Evolutionary conservation across 2,329 filamentous ascomycete species (phyloP).

Genomic region (Hypomyces perniciosus): DNA sequence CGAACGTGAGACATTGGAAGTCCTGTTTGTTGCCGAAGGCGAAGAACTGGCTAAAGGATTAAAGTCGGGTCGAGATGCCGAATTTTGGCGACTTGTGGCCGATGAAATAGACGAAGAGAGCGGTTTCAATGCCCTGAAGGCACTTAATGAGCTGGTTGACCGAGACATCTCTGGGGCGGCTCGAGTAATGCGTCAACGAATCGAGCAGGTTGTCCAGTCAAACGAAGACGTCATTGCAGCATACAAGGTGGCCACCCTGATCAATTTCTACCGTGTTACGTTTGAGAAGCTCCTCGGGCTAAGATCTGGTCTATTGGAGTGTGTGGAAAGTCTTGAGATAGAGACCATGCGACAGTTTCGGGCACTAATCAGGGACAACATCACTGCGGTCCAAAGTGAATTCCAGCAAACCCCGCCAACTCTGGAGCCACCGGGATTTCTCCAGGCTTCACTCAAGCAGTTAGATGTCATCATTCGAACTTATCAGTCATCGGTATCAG

Average conservation of each 20-base stretch:
- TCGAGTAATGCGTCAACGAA: constrained; percentile 77
- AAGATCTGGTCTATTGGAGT: constrained; percentile 62
- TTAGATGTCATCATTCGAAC: constrained; percentile 75
- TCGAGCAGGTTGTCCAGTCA: constrained; percentile 86
- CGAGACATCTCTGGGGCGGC: constrained; percentile 76
- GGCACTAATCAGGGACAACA: constrained; percentile 71
- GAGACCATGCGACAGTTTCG: constrained; percentile 80
- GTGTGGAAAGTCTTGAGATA: constrained; percentile 62
- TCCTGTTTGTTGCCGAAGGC: constrained; percentile 84
- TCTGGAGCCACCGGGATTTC: constrained; percentile 70
- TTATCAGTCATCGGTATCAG: constrained; percentile 73
- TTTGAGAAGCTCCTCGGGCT: constrained; percentile 73
- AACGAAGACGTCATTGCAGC: constrained; percentile 85
- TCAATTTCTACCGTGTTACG: constrained; percentile 82
- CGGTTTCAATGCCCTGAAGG: constrained; percentile 73
- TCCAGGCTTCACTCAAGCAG: constrained; percentile 73
- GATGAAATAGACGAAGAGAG: constrained; percentile 51
- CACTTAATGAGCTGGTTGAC: constrained; percentile 80
- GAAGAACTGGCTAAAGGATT: constrained; percentile 82
- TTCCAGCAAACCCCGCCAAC: constrained; percentile 65
- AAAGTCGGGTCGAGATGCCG: constrained; percentile 70
- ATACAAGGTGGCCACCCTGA: constrained; percentile 84
- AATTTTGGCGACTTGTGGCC: constrained; percentile 68
- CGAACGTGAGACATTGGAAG: constrained; percentile 85
- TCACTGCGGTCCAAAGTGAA: constrained; percentile 67